Evolutionary conservation across 176 grass and related monocot species (phyloP).

Genomic region (Oryza meridionalis): DNA sequence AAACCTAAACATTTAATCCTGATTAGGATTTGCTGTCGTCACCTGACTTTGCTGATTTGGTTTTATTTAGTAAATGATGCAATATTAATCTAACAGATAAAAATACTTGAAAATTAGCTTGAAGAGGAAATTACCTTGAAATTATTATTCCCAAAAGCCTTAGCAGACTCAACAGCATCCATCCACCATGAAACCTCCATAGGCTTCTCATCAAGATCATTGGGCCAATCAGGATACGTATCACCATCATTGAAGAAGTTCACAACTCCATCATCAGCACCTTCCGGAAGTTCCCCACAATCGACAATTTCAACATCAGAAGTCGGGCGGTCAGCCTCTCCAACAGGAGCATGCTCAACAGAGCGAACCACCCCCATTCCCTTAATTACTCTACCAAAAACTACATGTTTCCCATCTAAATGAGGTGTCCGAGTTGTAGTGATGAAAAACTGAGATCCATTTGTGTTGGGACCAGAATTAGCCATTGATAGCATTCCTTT

Average conservation of each 20-base stretch:
- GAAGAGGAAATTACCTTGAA: conserved; percentile 72
- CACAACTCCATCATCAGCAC: conserved; percentile 75
- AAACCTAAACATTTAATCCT: background rate
- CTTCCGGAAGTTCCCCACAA: conserved; percentile 89
- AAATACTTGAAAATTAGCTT: background rate
- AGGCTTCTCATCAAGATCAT: conserved; percentile 88
- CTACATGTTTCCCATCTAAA: conserved; percentile 95
- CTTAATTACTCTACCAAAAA: conserved; percentile 94
- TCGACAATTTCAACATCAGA: conserved; percentile 79
- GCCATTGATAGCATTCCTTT: conserved; percentile 99
- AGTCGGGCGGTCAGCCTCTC: conserved; percentile 66
- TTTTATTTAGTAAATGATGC: background rate
- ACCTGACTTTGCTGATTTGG: background rate
- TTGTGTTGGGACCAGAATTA: conserved; percentile 81
- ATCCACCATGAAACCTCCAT: conserved; percentile 97
- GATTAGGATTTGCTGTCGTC: background rate
- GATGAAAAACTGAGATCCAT: conserved; percentile 98
- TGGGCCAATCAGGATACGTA: conserved; percentile 88
- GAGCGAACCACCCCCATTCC: conserved; percentile 95
- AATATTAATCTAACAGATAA: background rate
- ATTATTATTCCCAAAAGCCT: conserved; percentile 86
- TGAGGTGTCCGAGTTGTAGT: conserved; percentile 93
- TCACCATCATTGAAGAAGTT: conserved; percentile 95
- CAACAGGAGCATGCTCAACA: conserved; percentile 66
- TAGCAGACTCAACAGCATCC: conserved; percentile 79